Conservation (phyloP, 1,284 basidiomycete species). For the Apiotrichum siamense region DNA sequence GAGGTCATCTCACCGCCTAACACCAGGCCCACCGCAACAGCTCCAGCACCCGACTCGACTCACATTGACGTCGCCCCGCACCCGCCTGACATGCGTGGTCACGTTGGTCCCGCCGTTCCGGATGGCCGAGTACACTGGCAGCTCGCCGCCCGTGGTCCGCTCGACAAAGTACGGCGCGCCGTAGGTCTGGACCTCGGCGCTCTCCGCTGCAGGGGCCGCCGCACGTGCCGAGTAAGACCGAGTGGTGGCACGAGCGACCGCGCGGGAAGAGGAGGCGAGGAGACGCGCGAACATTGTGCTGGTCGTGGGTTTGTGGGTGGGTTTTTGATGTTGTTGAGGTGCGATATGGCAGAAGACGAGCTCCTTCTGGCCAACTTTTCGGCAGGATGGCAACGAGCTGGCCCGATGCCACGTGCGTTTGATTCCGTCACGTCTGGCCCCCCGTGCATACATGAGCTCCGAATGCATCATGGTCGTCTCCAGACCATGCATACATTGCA, state of each 20-base stretch:
- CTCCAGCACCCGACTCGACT: neutral
- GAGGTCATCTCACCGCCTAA: neutral
- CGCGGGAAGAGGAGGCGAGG: neutral
- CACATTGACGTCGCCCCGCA: conserved; percentile 24
- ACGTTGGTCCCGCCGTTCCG: conserved; percentile 25
- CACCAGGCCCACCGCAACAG: neutral
- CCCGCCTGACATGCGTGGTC: conserved; percentile 29
- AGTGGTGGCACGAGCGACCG: neutral
- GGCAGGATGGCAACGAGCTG: neutral
- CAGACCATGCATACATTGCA: too few species aligned
- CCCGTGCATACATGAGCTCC: neutral
- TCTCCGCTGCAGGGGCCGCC: too few species aligned
- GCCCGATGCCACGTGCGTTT: neutral
- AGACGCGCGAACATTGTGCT: neutral
- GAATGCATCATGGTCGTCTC: neutral
- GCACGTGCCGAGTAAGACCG: too few species aligned
- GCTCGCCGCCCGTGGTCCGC: conserved; percentile 18
- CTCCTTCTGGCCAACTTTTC: neutral
- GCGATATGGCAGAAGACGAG: neutral
- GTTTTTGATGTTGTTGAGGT: neutral
- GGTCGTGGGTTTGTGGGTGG: neutral
- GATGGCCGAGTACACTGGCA: conserved; percentile 38
- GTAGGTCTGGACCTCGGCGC: neutral
- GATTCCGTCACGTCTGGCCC: neutral
- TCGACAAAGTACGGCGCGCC: conserved; percentile 14